Base-by-base conservation (phyloP, 768 basidiomycete species). In the Pleurotus ostreatus region DNA sequence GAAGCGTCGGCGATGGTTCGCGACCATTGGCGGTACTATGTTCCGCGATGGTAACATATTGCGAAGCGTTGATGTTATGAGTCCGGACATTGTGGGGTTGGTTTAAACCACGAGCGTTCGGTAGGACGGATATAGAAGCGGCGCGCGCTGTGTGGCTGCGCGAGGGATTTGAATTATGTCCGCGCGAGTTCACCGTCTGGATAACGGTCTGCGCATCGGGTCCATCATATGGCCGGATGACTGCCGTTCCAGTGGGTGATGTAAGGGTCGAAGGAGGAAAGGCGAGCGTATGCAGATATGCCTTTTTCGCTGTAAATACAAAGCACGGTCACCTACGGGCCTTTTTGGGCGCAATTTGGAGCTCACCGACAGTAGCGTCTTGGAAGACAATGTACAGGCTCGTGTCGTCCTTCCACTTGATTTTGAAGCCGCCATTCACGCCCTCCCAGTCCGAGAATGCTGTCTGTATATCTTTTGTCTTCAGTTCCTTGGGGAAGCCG, bases 361-460 rank as follows among this genome's bases (percentile, higher is more conserved):
- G 80, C 95, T 78, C 67, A 98, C 97, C 96, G 44, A 89, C 79
- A 47, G 80, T 77, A 55, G 97, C 85, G 73, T 98, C 97, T 60
- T 83, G 82, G 68, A 99, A 99, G 55, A 99, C 97, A 62, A 97
- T 89, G 63, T 95, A 75, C 40, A 96, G 89, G 67, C 91, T 95
- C 38, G 92, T 94, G 72, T 99, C 97, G 71, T 99, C 95, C 64
- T 85, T 82, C 97, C 97, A 99, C 70, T 99, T 99, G 69, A 99
- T 95, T 80, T 95, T 94, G 78, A 96, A 97, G 20, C 97, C 97
- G 25, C 96, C 97, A 56, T 78, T 83, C 52, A 86, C 76, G 58
- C 74, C 79, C 65, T 97, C 94, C 82, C 89, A 98, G 45, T 94
- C 93, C 49, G 86, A 77, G 70, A 98, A 97, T 45, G 93, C 89